Percentiles rank a stretch among this genome's conserved stretches.
Conservation (phyloP, 768 basidiomycete genomes). For the Cystofilobasidium ferigula region DNA sequence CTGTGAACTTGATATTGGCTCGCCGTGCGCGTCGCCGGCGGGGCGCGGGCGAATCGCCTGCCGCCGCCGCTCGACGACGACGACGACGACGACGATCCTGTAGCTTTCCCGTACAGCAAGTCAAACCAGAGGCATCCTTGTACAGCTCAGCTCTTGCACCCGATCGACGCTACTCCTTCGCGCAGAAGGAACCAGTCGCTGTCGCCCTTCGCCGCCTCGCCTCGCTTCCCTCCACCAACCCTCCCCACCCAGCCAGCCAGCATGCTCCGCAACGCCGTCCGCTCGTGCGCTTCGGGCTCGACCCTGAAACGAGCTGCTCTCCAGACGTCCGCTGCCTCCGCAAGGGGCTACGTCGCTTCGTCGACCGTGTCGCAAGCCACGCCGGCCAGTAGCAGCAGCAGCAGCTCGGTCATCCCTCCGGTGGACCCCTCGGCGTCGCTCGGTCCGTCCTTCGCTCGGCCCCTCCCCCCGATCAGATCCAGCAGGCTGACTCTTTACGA, state of each 20-base stretch:
- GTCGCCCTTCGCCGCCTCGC: background rate
- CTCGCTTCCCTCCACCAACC: background rate
- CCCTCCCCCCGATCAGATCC: background rate
- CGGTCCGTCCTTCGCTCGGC: background rate
- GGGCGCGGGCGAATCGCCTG: no score
- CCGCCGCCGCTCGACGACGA: no score
- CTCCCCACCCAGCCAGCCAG: background rate
- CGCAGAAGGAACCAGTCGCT: background rate
- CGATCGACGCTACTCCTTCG: no score
- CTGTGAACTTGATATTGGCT: no score
- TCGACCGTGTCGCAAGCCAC: background rate
- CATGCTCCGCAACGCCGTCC: conserved; percentile 5
- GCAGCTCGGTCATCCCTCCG: background rate
- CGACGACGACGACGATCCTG: no score
- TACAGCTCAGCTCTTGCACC: no score
- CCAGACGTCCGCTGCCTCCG: background rate
- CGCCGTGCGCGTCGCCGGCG: no score
- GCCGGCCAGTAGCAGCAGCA: background rate
- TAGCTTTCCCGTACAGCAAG: no score
- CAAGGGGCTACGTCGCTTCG: background rate
- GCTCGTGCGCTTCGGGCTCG: background rate
- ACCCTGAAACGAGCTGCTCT: background rate
- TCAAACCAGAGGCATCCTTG: no score
- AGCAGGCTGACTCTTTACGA: background rate
- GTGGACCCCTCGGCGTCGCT: background rate